Evolutionary conservation across 2,329 filamentous ascomycete genomes (phyloP), one percentile per base, ranked within the genome.

Genomic region (Eutypella sp.): DNA sequence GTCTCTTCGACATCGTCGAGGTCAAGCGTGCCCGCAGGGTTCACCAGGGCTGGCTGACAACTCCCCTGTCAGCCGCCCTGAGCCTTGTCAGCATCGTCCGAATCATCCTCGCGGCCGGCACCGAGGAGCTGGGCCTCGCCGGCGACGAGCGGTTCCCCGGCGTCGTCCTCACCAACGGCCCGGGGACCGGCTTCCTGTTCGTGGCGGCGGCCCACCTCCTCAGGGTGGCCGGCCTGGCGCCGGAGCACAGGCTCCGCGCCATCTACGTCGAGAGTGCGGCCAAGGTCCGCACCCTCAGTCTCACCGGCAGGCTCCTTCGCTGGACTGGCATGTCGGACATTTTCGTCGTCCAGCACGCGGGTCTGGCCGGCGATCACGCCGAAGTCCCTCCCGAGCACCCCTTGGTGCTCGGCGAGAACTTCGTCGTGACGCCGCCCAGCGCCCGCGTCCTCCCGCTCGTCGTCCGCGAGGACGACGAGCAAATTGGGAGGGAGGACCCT

Each of bases 181-280:
- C 92, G 0, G 92, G 86, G 0, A 96, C 89, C 0, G 89, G 85
- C 1, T 89, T 95, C 49, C 84, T 95, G 29, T 73, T 96, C 40
- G 76, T 74, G 2, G 43, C 79, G 2, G 69, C 70, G 0, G 76
- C 73, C 0, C 71, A 76, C 33, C 1, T 70, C 0, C 57, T 81
- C 40, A 79, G 75, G 57, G 49, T 79, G 10, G 54, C 72, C 27
- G 68, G 55, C 44, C 9, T 72, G 5, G 67, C 70, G 22, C 74
- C 74, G 0, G 63, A 71, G 18, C 67, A 73, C 23, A 77, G 76
- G 52, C 84, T 92, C 70, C 80, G 82, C 51, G 84, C 87, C 9
- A 73, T 97, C 13, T 99, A 93, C 63, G 79, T 96, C 23, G 93
- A 99, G 72, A 93, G 87, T 18, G 96, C 91, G 85, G 92, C 93